Base-by-base conservation (phyloP, 495 filamentous ascomycete genomes). In the Delitschia confertaspora region DNA sequence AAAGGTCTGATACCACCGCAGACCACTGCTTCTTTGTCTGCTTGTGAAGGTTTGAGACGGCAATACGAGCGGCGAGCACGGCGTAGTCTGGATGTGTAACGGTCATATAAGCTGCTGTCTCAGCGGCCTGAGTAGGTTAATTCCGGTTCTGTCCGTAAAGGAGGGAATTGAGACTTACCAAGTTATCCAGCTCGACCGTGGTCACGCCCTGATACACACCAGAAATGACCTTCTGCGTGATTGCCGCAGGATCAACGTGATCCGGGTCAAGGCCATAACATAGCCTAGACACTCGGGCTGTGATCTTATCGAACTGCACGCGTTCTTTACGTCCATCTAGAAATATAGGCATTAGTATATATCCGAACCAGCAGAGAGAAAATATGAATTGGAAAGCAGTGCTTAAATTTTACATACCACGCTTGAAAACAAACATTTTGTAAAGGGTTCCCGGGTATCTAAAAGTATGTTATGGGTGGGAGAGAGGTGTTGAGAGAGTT, bases 1-100 rank as follows among this genome's bases (percentile, higher is more conserved):
- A 94, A 13, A 98, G 76, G 58, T 96, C 91, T 50, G 78, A 80
- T 52, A 98, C 75, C 44, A 96, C 91, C 45, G 85, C 73, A 4
- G 91, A 95, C 68, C 89, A 98, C 62, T 95, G 89, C 74, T 98
- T 98, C 75, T 95, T 95, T 26, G 91, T 98, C 73, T 98, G 91
- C 71, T 98, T 98, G 76, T 98, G 91, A 42, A 98, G 82, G 73
- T 98, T 98, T 51, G 91, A 96, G 20, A 98, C 93, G 51, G 91
- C 91, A 57, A 98, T 96, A 66, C 91, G 88, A 53, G 91, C 91
- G 56, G 91, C 91, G 38, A 98, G 86, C 67, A 96, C 93, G 64
- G 91, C 91, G 66, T 98, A 98, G 69, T 98, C 91, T 49, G 91
- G 91, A 63, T 98, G 91, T 50, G 91, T 96, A 54, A 94, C 88